These are phyloP conservation scores for Nakaseomyces kungkrabaensis DNA, from an alignment of 1,139 yeast species.

Conservation along the genomic window DNA sequence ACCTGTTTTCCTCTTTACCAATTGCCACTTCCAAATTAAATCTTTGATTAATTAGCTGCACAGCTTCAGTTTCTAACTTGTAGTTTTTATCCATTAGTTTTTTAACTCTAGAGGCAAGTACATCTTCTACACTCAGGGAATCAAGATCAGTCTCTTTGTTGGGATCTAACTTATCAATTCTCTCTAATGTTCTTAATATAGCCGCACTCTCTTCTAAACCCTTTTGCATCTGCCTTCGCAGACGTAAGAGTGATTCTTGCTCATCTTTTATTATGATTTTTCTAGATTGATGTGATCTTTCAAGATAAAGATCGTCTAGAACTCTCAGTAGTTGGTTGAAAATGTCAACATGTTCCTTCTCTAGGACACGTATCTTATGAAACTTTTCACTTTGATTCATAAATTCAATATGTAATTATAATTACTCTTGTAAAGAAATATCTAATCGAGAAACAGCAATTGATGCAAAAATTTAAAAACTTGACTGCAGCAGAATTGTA, in stretches of 20 bases:
- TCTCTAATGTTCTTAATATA: slow-evolving; percentile 13
- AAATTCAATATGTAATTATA: too few species aligned
- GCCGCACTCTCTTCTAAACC: slow-evolving; percentile 22
- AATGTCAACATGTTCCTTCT: slow-evolving; percentile 19
- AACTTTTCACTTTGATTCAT: slow-evolving; percentile 1
- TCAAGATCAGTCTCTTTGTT: neutral
- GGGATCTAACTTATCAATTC: slow-evolving; percentile 5
- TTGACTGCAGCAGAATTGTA: too few species aligned
- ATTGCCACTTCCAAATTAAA: neutral
- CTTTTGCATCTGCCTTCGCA: slow-evolving; percentile 18
- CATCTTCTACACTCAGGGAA: slow-evolving; percentile 5
- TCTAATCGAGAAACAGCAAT: too few species aligned
- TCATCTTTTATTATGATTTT: slow-evolving; percentile 7
- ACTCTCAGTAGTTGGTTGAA: slow-evolving; percentile 17
- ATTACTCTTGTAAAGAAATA: too few species aligned
- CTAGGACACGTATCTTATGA: slow-evolving; percentile 16
- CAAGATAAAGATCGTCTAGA: slow-evolving; percentile 20
- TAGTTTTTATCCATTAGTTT: slow-evolving; percentile 10
- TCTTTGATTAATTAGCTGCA: neutral
- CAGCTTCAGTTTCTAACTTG: slow-evolving; percentile 7
- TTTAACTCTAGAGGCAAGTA: slow-evolving; percentile 9
- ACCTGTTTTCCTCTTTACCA: neutral
- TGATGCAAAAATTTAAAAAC: too few species aligned
- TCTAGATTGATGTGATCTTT: slow-evolving; percentile 9
- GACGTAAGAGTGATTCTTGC: slow-evolving; percentile 11